Conservation (phyloP, 2,329 filamentous ascomycete genomes). For the Zasmidium angulare region DNA sequence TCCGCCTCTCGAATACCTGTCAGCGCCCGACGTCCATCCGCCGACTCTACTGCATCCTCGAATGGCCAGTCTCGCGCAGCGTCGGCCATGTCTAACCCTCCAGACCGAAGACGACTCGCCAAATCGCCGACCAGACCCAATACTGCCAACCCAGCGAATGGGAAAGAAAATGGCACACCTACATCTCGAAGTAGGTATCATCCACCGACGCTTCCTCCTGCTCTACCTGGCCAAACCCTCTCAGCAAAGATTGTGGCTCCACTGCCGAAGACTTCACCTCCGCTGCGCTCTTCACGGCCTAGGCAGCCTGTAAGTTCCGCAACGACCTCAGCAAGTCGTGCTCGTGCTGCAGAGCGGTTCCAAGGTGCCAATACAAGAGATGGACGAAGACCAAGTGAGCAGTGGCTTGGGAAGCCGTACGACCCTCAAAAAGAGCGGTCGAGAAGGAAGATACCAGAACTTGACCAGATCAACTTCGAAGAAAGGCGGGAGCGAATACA, state of each 20-base stretch:
- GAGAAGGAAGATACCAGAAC: constrained; percentile 53
- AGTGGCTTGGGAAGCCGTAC: constrained; percentile 72
- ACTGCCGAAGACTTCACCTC: constrained; percentile 71
- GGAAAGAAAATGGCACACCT: constrained; percentile 30
- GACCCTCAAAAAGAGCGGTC: constrained; percentile 62
- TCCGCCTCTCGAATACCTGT: constrained; percentile 33
- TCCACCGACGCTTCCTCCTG: constrained; percentile 29
- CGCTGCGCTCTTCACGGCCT: constrained; percentile 77
- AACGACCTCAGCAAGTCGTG: constrained; percentile 68
- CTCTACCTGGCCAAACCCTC: constrained; percentile 40
- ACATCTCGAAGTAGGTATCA: constrained; percentile 37
- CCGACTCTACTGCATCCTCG: constrained; percentile 35
- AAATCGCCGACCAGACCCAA: constrained; percentile 32
- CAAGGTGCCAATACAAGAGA: constrained; percentile 38
- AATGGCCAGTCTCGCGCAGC: constrained; percentile 26
- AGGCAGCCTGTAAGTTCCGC: constrained; percentile 74
- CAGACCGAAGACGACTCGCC: constrained; percentile 24
- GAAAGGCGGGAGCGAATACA: constrained; percentile 79
- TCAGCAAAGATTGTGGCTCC: constrained; percentile 73
- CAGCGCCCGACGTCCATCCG: constrained; percentile 29
- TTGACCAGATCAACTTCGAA: constrained; percentile 81
- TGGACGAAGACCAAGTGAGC: constrained; percentile 46
- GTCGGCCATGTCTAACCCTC: constrained; percentile 29
- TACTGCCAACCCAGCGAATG: constrained; percentile 10
- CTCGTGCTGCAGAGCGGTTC: constrained; percentile 62